phyloP scores from a whole-genome alignment of 2,329 filamentous ascomycete species.

The Fusarium circinatum region DNA sequence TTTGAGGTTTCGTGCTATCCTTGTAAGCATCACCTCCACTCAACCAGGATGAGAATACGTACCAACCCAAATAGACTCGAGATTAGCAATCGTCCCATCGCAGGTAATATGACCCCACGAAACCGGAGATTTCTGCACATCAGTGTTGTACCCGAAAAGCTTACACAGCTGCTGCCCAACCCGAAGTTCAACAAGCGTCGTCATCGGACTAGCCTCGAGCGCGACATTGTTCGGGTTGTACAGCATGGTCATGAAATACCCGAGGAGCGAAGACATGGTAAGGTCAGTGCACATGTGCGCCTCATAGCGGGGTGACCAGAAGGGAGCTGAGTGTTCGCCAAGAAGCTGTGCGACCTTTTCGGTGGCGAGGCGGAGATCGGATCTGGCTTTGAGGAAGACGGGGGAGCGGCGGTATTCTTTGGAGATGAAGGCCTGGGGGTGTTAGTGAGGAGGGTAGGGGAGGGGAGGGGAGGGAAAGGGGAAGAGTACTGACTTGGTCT shows the following conservation, averaged over 20 bases:
- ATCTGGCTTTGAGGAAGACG: constrained; percentile 48
- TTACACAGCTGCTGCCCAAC: constrained; percentile 58
- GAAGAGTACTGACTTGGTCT: constrained; percentile 47
- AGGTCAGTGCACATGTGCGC: constrained; percentile 59
- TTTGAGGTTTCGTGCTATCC: constrained; percentile 56
- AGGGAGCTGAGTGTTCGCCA: constrained; percentile 56
- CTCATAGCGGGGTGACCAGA: constrained; percentile 59
- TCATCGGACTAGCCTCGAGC: constrained; percentile 57
- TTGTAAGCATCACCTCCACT: background rate
- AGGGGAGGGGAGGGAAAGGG: rapidly evolving
- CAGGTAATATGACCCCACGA: constrained; percentile 59
- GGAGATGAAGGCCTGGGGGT: constrained; percentile 48
- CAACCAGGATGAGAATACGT: background rate
- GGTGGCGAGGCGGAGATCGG: constrained; percentile 50
- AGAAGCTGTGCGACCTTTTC: constrained; percentile 50
- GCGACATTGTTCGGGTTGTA: constrained; percentile 62
- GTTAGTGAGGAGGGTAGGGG: background rate
- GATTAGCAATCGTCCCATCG: constrained; percentile 58
- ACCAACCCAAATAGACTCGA: constrained; percentile 58
- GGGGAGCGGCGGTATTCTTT: constrained; percentile 47
- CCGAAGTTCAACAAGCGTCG: constrained; percentile 55
- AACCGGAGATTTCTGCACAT: constrained; percentile 41
- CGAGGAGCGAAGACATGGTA: constrained; percentile 55
- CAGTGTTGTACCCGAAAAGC: constrained; percentile 56
- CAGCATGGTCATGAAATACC: constrained; percentile 61